Base-by-base conservation (phyloP, 2,329 filamentous ascomycete genomes). In the Diaporthe capsici region DNA sequence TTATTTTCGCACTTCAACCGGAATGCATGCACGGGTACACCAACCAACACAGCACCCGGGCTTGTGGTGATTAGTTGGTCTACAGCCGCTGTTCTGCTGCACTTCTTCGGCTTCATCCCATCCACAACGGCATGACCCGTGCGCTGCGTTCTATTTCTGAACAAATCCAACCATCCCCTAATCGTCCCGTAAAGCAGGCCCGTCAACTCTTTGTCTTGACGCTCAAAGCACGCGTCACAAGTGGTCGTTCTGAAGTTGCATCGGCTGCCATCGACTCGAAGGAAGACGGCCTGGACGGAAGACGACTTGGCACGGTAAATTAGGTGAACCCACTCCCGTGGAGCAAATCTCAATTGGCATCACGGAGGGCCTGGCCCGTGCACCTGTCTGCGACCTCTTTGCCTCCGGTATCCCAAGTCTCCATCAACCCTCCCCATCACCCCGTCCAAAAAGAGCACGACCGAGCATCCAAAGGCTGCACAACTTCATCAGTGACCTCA, bases 261-360 rank as follows among this genome's bases (percentile, higher is more conserved):
- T 65, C 58, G 51, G 57, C 44, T 22, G 49, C 31, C 44, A n/a
- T 63, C 42, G 57, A 51, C 37, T 70, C 49, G 65, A 70, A 51
- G 49, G 49, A 70, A 47, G 49, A 49, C 57, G 44, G 53, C 13
- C 25, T 28, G 37, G 34, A n/a, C 57, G 51, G 28, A n/a, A 39
- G 17, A n/a, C 58, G 51, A 34, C 58, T 65, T 70, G 72, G 61
- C 61, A 74, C 55, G 51, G 60, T 75, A 44, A 75, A 75, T 73
- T 75, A 71, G 72, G 70, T 53, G 47, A 63, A 73, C 60, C 71
- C 71, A 73, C 71, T 65, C 42, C 60, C 42, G 57, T 74, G 75
- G 75, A 75, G 71, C 71, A 58, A 73, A 75, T 75, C 70, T 75
- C 53, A 60, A 60, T 58, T 49, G 42, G 74, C 71, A 73, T 74